phyloP scores from a whole-genome alignment of 768 basidiomycete species.

The Rhizopogon salebrosus region DNA sequence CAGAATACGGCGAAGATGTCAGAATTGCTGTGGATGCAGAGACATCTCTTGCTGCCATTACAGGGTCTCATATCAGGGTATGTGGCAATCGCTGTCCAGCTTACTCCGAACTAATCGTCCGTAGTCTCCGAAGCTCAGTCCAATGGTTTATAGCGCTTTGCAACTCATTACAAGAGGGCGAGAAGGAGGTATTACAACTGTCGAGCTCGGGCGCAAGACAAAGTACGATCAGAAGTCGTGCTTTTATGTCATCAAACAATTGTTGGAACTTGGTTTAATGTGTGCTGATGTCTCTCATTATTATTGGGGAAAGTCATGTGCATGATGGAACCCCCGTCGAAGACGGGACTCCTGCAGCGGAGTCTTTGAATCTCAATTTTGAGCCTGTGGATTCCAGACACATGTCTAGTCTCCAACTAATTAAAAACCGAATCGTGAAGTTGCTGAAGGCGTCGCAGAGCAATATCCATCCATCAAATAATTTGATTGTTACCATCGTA shows the following conservation, averaged over 20 bases:
- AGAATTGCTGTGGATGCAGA: slow-evolving; percentile 74
- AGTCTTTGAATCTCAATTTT: slow-evolving; percentile 41
- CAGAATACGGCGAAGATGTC: slow-evolving; percentile 55
- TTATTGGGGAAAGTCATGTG: slow-evolving; percentile 8
- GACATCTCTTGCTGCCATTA: slow-evolving; percentile 72
- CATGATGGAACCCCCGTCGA: slow-evolving; percentile 9
- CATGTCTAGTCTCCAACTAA: slow-evolving; percentile 66
- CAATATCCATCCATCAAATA: slow-evolving; percentile 64
- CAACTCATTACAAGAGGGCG: slow-evolving; percentile 82
- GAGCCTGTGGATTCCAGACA: slow-evolving; percentile 75
- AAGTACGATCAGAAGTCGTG: slow-evolving; percentile 88
- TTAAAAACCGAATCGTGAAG: slow-evolving; percentile 67
- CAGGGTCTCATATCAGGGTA: slow-evolving; percentile 81
- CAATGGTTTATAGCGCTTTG: slow-evolving; percentile 79
- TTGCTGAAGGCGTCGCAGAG: slow-evolving; percentile 68
- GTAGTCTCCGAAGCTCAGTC: slow-evolving; percentile 75
- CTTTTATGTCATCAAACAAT: slow-evolving; percentile 77
- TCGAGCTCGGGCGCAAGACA: slow-evolving; percentile 71
- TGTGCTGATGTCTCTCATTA: slow-evolving; percentile 29
- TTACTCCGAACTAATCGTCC: slow-evolving; percentile 7
- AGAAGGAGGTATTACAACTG: slow-evolving; percentile 71
- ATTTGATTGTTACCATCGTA: slow-evolving; percentile 76
- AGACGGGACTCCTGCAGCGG: slow-evolving; percentile 14
- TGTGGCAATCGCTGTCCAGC: slow-evolving; percentile 18
- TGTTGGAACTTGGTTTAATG: slow-evolving; percentile 72